Conservation (phyloP, 306 rosid species). For the Senna siamea region DNA sequence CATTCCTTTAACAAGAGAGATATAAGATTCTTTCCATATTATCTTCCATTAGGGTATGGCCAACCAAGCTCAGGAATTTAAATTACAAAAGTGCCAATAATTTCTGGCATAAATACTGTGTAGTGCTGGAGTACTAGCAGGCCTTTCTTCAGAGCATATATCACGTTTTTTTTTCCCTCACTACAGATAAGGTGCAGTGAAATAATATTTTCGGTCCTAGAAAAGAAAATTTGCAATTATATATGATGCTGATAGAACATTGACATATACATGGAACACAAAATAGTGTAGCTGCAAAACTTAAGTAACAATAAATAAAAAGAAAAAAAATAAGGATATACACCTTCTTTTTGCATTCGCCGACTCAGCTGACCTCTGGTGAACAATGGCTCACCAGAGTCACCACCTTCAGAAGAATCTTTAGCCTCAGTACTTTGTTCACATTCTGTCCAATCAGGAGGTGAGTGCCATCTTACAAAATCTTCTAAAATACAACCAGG, state of each 20-base stretch:
- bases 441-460: constrained; percentile 94
- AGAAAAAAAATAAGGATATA: constrained; percentile 31
- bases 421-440: constrained; percentile 57
- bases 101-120: neutral
- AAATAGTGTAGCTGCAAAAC: constrained; percentile 33
- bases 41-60: neutral
- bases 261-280: neutral
- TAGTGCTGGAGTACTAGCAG: constrained; percentile 12
- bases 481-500: constrained; percentile 99
- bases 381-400: constrained; percentile 50
- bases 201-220: constrained; percentile 27
- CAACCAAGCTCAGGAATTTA: constrained; percentile 11
- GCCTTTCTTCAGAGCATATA: constrained; percentile 19
- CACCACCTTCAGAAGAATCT: constrained; percentile 56
- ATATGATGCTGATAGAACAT: constrained; percentile 21
- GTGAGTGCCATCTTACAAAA: constrained; percentile 99
- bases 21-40: constrained; percentile 15
- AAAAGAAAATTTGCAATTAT: constrained; percentile 13
- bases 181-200: constrained; percentile 34
- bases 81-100: constrained; percentile 4
- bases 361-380: constrained; percentile 84
- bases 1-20: constrained; percentile 12
- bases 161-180: too few species aligned
- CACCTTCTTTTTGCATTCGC: constrained; percentile 98
- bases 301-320: constrained; percentile 29